Base-by-base conservation (phyloP, 768 basidiomycete species). In the Artomyces pyxidatus region DNA sequence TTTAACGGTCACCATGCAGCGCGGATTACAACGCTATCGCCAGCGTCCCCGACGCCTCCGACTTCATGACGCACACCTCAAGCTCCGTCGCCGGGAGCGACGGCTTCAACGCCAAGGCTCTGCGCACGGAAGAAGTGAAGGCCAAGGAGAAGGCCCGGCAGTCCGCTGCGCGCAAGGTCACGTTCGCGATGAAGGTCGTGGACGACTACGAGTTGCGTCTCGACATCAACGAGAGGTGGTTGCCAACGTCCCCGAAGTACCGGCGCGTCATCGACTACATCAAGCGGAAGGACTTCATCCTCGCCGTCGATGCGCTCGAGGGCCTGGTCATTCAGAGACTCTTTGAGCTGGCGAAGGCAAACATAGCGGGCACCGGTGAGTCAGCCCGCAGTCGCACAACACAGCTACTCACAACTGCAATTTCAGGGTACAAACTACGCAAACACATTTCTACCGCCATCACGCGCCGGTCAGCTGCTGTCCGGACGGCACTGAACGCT, bases 361-460 rank as follows among this genome's bases (percentile, higher is more conserved):
- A 47, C 37, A 25, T 47, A 8, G 23, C 46, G 6, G 37, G 46
- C 10, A 38, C 37, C 11, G 46, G 46, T 39, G 25, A 6, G 26
- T 28, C 2, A 6, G 8, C 16, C 22, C 9, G 4, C 17, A 6
- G 14, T 27, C 23, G 25, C 21, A 6, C 7, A 9, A 19, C 1
- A 9, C 16, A 25, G 19, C 14, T 10, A 16, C 16, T 2, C 6
- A 38, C 23, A 47, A n/a, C n/a, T n/a, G n/a, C n/a, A n/a, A n/a
- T n/a, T n/a, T n/a, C n/a, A n/a, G 46, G 46, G 12, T 47, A 47
- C 28, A 47, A 47, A 23, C 22, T 47, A 8, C 46, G 46, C 6
- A 47, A 32, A 11, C 30, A 32, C 29, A 47, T 47, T 23, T 37
- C 29, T 14, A 16, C 37, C n/a, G 35, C 35, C 5, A n/a, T 47